These are phyloP conservation scores for Aspergillus pseudoglaucus DNA, from an alignment of 2,329 filamentous ascomycete genomes.

Conservation along the genomic window DNA sequence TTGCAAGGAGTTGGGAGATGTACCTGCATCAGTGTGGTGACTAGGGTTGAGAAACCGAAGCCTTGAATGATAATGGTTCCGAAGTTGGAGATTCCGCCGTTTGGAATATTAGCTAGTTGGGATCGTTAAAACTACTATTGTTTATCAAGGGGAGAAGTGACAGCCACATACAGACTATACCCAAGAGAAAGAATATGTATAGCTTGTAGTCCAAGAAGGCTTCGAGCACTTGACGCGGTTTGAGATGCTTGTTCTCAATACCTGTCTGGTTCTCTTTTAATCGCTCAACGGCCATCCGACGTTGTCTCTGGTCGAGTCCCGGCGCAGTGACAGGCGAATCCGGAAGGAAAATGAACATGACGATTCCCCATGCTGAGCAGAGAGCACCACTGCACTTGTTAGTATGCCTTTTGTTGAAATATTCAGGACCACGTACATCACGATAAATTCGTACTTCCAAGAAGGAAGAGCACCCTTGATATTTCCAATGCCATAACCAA, in stretches of 20 bases:
- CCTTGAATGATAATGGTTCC: conserved; percentile 54
- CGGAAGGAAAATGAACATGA: conserved; percentile 52
- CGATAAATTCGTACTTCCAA: conserved; percentile 64
- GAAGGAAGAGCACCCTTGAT: conserved; percentile 51
- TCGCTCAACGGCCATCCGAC: conserved; percentile 50
- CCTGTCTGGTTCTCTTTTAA: conserved; percentile 54
- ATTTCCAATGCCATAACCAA: conserved; percentile 56
- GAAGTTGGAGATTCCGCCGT: conserved; percentile 55
- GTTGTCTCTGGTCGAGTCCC: conserved; percentile 46
- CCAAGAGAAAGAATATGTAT: conserved; percentile 51
- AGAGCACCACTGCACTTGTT: conserved; percentile 37
- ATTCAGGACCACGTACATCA: conserved; percentile 40
- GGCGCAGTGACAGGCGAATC: conserved; percentile 52
- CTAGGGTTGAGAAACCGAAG: conserved; percentile 50
- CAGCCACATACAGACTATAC: conserved; percentile 34
- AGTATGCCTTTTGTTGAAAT: neutral
- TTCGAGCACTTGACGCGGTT: conserved; percentile 50
- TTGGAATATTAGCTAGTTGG: conserved; percentile 43
- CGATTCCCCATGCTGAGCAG: conserved; percentile 54
- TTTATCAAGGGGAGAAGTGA: neutral
- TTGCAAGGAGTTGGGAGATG: neutral
- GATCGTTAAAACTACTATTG: neutral
- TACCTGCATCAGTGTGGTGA: conserved; percentile 49
- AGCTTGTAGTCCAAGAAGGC: conserved; percentile 54
- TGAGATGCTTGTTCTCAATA: conserved; percentile 51